Evolutionary conservation across 2,329 filamentous ascomycete genomes (phyloP).

Genomic region (Diplodia sapinea): DNA sequence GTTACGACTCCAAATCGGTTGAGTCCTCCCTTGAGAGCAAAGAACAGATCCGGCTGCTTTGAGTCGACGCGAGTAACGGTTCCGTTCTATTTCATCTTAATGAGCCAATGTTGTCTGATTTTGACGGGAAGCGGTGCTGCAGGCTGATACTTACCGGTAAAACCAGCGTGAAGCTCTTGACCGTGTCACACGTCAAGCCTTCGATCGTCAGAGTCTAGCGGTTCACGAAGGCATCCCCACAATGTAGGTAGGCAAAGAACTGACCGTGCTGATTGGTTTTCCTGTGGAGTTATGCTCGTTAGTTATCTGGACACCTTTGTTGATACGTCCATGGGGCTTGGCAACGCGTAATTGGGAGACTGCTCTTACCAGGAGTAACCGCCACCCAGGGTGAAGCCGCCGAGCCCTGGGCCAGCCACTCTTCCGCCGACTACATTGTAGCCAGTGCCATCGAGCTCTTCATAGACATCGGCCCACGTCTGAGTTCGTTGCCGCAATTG

Average conservation of each 20-base stretch:
- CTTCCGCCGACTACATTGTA: slow-evolving; percentile 11
- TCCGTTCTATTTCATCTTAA: neutral
- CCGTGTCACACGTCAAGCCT: slow-evolving; percentile 17
- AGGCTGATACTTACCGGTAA: neutral
- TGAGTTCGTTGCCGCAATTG: neutral
- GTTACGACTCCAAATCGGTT: slow-evolving; percentile 50
- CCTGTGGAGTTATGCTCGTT: neutral
- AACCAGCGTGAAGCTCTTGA: slow-evolving; percentile 12
- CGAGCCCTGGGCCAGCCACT: slow-evolving; percentile 1
- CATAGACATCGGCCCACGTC: slow-evolving; percentile 15
- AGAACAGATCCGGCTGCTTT: slow-evolving; percentile 40
- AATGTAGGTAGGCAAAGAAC: neutral
- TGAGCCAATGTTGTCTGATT: neutral
- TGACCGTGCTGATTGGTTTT: slow-evolving; percentile 13
- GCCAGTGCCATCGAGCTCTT: slow-evolving; percentile 3
- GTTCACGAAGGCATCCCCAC: neutral
- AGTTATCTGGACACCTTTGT: neutral
- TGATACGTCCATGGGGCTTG: too few species aligned
- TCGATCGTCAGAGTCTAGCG: neutral
- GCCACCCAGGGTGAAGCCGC: slow-evolving; percentile 7
- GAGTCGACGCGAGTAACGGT: slow-evolving; percentile 12
- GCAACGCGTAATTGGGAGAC: neutral
- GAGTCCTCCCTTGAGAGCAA: slow-evolving; percentile 44
- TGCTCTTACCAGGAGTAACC: slow-evolving; percentile 14
- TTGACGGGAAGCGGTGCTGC: too few species aligned